phyloP scores from a whole-genome alignment of 176 grass and related monocot species.

The Paspalum notatum region DNA sequence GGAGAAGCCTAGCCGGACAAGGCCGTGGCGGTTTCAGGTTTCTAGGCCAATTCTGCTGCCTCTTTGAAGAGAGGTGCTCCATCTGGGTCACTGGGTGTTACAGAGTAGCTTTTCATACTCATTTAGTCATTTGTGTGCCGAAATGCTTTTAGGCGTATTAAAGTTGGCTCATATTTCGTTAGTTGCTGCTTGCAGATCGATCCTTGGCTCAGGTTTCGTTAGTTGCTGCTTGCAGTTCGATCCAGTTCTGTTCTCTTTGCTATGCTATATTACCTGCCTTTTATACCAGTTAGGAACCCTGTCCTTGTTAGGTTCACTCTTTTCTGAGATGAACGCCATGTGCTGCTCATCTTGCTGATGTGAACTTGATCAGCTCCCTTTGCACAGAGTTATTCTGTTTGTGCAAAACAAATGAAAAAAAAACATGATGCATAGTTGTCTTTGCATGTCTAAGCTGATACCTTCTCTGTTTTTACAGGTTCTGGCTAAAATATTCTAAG shows the following conservation, averaged over 20 bases:
- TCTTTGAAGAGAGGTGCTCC: background rate
- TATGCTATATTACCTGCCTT: background rate
- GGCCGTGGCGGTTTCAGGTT: background rate
- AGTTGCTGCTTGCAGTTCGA: background rate
- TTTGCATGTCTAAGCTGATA: constrained; percentile 12
- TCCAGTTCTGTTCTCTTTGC: background rate
- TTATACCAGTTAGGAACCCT: background rate
- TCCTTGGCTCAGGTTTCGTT: background rate
- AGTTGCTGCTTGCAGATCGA: background rate
- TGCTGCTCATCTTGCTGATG: background rate
- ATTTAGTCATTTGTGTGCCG: background rate
- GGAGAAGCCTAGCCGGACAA: background rate
- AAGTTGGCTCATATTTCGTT: too few species aligned
- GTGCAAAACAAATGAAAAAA: background rate
- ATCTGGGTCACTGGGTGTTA: background rate
- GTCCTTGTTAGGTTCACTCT: background rate
- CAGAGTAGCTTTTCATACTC: background rate
- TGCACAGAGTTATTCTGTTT: background rate
- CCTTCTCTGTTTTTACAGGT: background rate
- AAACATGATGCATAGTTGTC: background rate
- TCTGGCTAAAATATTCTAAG: constrained; percentile 27
- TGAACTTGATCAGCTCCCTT: background rate
- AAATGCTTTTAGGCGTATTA: too few species aligned
- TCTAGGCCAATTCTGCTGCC: background rate
- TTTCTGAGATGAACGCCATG: background rate